A percentile compares a stretch with the other conserved stretches of the same genome.
Evolutionary conservation across 2,329 filamentous ascomycete species (phyloP).

Genomic region (Ascosphaera apis): DNA sequence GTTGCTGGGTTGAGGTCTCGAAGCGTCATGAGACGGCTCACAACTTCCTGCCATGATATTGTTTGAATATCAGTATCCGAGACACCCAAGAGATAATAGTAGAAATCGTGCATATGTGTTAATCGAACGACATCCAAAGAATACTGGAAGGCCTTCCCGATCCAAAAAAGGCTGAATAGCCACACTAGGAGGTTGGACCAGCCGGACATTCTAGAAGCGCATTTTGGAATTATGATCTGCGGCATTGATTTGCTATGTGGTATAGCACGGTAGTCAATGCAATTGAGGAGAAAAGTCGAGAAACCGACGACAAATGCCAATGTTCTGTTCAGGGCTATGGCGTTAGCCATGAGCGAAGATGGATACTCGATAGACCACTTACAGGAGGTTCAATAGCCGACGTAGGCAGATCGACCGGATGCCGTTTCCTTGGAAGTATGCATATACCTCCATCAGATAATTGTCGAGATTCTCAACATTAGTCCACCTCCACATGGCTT

Average conservation of each 20-base stretch:
- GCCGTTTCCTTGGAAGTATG: slow-evolving; percentile 64
- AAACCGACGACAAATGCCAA: slow-evolving; percentile 64
- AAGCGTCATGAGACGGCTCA: slow-evolving; percentile 61
- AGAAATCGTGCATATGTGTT: slow-evolving; percentile 64
- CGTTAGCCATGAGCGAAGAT: slow-evolving; percentile 1
- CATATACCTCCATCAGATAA: slow-evolving; percentile 67
- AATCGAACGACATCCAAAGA: slow-evolving; percentile 51
- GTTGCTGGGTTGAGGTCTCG: slow-evolving; percentile 75
- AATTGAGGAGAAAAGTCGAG: slow-evolving; percentile 63
- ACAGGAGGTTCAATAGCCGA: slow-evolving; percentile 49
- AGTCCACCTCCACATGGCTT: slow-evolving; percentile 78
- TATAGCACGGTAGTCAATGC: slow-evolving; percentile 58
- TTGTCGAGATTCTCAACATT: slow-evolving; percentile 76
- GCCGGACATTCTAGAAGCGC: slow-evolving; percentile 50
- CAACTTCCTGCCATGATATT: slow-evolving; percentile 80
- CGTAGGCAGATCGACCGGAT: slow-evolving; percentile 65
- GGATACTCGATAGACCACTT: slow-evolving; percentile 15
- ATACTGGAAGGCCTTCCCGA: slow-evolving; percentile 55
- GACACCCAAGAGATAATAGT: slow-evolving; percentile 57
- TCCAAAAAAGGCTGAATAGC: slow-evolving; percentile 68
- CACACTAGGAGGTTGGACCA: slow-evolving; percentile 59
- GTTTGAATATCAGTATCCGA: slow-evolving; percentile 77
- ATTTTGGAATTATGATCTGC: slow-evolving; percentile 46
- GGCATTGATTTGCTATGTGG: slow-evolving; percentile 37
- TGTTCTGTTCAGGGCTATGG: slow-evolving; percentile 36